Conservation (phyloP, 1,139 yeast genomes). For the Geotrichum reessii region DNA sequence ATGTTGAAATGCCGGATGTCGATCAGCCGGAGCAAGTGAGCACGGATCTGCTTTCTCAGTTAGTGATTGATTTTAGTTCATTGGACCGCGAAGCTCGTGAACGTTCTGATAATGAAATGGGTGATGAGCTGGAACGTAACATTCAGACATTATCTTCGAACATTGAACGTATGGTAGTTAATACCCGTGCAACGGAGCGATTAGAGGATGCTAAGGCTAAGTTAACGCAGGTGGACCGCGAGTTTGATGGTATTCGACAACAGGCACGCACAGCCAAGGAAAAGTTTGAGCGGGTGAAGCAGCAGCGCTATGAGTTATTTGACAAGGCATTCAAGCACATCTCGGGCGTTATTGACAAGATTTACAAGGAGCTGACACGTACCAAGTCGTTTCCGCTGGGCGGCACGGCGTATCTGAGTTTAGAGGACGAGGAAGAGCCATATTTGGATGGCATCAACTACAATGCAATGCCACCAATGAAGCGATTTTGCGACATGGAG, state of each 20-base stretch:
- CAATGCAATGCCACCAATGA: constrained; percentile 96
- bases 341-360: constrained; percentile 61
- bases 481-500: constrained; percentile 89
- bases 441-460: constrained; percentile 76
- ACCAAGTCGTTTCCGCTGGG: constrained; percentile 57
- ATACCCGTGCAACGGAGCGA: constrained; percentile 73
- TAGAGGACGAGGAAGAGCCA: constrained; percentile 84
- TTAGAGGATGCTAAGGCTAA: constrained; percentile 62
- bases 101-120: constrained; percentile 33
- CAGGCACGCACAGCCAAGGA: constrained; percentile 53
- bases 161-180: constrained; percentile 65
- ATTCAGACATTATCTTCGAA: constrained; percentile 52
- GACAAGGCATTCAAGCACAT: constrained; percentile 73
- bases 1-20: constrained; percentile 19
- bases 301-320: constrained; percentile 55
- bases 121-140: constrained; percentile 41
- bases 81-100: constrained; percentile 44
- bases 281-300: constrained; percentile 56
- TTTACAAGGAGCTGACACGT: constrained; percentile 84
- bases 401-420: constrained; percentile 83
- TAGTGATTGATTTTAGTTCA: constrained; percentile 53
- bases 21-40: constrained; percentile 4
- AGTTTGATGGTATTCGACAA: constrained; percentile 57
- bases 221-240: constrained; percentile 56
- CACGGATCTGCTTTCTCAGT: constrained; percentile 36